Base-by-base conservation (phyloP, 129 eudicot genomes). In the Pseudognaphalium luteoalbum region DNA sequence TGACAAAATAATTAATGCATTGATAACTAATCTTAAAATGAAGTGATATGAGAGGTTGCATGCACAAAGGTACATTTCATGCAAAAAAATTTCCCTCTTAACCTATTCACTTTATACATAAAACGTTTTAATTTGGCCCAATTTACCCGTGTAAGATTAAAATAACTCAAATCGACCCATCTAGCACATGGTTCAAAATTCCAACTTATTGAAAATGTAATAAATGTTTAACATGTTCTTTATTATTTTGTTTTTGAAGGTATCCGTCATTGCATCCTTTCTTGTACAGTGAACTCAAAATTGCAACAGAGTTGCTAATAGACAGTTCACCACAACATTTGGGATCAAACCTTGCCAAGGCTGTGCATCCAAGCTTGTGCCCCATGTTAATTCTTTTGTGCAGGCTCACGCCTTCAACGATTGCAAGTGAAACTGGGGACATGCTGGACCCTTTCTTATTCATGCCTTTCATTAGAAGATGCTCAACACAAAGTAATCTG, bases 321-420 rank as follows among this genome's bases (percentile, higher is more conserved):
- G 81, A 61, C 25, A 78, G 71, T 11, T 85, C 92, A 39, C 70
- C 84, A 7, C 79, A 73, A 76, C 78, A 82, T 68, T 50, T 76
- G 72, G 86, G 87, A 56, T 79, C 96, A 63, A 88, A 87, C 83
- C 79, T 91, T 76, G 90, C 90, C 21, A 87, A 79, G 60, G 86
- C 75, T 29, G 96, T 95, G 66, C 99, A 95, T 68, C 99, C 99
- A 61, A 95, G 99, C 81, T 77, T 95, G 83, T 95, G 99, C 54
- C 97, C 99, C 66, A 86, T 95, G 68, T 75, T 95, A 81, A 95
- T 95, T 73, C 95, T 95, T 60, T 81, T 95, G 70, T 91, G 96
- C 60, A 83, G 97, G 81, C 99, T 95, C 78, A 95, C 86, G 77
- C 99, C 99, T 51, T 95, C 97, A 41, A 83, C 97, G 15, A 86